phyloP scores from a whole-genome alignment of 805 yeast species.

The Sungouiozyma intestinalis region DNA sequence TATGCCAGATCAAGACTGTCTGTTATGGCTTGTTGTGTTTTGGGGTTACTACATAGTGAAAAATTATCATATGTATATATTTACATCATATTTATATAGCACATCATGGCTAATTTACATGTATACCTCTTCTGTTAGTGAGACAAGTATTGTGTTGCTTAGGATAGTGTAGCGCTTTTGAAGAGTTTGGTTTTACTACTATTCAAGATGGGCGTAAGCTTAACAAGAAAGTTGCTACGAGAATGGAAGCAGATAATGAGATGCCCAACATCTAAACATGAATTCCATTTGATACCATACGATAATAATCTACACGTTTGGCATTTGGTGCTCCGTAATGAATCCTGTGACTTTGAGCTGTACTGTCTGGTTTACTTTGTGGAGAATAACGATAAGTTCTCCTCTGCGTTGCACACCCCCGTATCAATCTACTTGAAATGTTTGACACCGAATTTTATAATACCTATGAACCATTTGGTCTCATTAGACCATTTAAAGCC shows the following conservation, averaged over 20 bases:
- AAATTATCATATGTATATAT: conserved; percentile 4
- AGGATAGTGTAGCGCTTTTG: background rate
- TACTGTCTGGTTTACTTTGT: conserved; percentile 19
- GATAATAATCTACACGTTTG: conserved; percentile 26
- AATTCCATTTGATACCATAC: conserved; percentile 23
- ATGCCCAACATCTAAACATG: conserved; percentile 1
- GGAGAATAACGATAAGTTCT: conserved; percentile 7
- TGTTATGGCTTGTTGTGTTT: too few species aligned
- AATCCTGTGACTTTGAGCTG: conserved; percentile 11
- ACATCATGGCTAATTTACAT: too few species aligned
- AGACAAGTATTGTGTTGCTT: too few species aligned
- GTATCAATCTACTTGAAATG: conserved; percentile 16
- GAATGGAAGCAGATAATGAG: conserved; percentile 25
- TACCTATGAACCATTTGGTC: conserved; percentile 21
- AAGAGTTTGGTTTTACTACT: background rate
- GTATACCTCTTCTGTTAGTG: too few species aligned
- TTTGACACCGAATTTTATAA: conserved; percentile 20
- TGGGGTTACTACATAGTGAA: conserved; percentile 5
- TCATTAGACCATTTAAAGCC: conserved; percentile 18
- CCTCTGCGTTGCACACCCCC: background rate
- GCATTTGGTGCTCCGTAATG: conserved; percentile 22
- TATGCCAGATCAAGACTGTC: too few species aligned
- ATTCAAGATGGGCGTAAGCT: conserved; percentile 7
- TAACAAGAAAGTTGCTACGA: conserved; percentile 21
- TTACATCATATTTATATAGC: too few species aligned